Base-by-base conservation (phyloP, 2,329 filamentous ascomycete species). In the Trichoderma semiorbis region DNA sequence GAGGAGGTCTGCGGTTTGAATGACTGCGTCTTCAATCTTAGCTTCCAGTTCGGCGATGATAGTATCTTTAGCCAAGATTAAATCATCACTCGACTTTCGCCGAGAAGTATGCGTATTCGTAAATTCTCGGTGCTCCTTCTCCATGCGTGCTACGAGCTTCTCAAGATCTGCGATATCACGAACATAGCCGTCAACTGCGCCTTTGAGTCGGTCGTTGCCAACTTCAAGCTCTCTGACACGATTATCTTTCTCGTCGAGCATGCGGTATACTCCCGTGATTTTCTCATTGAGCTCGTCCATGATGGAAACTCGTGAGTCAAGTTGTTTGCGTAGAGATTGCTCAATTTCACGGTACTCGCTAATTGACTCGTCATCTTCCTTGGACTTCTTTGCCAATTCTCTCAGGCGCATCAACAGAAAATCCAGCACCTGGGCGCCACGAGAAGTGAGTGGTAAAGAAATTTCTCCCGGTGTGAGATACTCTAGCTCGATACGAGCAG, bases 261-360 rank as follows among this genome's bases (percentile, higher is more conserved):
- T 75, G 2, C 73, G 69, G 63, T 80, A 77, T 0, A 79, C 80
- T 43, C 78, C 79, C 28, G 71, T 11, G 4, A 53, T 53, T 2
- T 77, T 50, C 8, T 50, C 43, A n/a, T 79, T 80, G 30, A 89
- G 78, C 0, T 78, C 79, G 36, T 87, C 85, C 82, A 87, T 86
- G 21, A 84, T 85, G 0, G 83, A 82, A 0, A 88, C 85, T 0
- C 88, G 83, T 0, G 86, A 84, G 11, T 83, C 81, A 4, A 91
- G 84, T 75, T 91, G 88, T 73, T 87, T 84, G 1, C 88, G 84
- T 14, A 91, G 81, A 0, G 85, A 86, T 0, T 82, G 79, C 79
- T 90, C 88, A 7, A 87, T 84, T 26, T 84, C 83, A 76, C 88
- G 88, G 78, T 89, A 89, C 79, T 90, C 87, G 76, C 90, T 88